Conservation (phyloP, 2,329 filamentous ascomycete species). For the Talaromyces albobiverticillius region DNA sequence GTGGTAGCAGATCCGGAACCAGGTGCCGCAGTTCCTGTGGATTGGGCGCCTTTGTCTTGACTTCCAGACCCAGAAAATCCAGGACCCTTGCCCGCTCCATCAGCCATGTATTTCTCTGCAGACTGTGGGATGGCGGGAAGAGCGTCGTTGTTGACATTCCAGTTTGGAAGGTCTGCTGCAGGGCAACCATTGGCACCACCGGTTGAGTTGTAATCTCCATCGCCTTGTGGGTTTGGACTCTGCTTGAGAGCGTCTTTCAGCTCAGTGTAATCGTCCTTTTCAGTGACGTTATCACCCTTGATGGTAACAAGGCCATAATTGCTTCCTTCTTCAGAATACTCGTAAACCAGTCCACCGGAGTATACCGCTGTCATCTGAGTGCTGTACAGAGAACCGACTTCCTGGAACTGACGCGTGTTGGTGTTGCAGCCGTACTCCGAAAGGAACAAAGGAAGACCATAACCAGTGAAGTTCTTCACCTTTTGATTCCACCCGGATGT, state of each 20-base stretch:
- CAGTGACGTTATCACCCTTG: conserved; percentile 52
- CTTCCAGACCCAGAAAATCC: conserved; percentile 57
- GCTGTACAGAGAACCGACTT: conserved; percentile 76
- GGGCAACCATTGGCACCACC: conserved; percentile 56
- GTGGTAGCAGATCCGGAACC: conserved; percentile 45
- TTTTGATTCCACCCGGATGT: conserved; percentile 81
- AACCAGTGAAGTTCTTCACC: conserved; percentile 81
- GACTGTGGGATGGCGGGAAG: conserved; percentile 58
- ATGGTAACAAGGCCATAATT: conserved; percentile 77
- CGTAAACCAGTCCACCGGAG: conserved; percentile 94
- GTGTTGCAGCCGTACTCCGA: conserved; percentile 91
- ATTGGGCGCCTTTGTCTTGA: conserved; percentile 53
- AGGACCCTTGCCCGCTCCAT: conserved; percentile 56
- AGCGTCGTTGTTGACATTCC: conserved; percentile 53
- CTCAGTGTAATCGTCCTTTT: conserved; percentile 61
- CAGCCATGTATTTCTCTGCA: conserved; percentile 55
- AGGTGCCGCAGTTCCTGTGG: conserved; percentile 48
- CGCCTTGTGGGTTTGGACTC: conserved; percentile 52
- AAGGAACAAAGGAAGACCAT: conserved; percentile 87
- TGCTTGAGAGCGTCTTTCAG: conserved; percentile 51
- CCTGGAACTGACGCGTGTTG: conserved; percentile 76
- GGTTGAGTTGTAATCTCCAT: conserved; percentile 59
- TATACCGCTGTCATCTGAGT: conserved; percentile 82
- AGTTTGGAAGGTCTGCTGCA: conserved; percentile 48
- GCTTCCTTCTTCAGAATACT: conserved; percentile 84